These are phyloP conservation scores for Solanum chilense DNA, from an alignment of 257 asterid genomes.

Conservation along the genomic window DNA sequence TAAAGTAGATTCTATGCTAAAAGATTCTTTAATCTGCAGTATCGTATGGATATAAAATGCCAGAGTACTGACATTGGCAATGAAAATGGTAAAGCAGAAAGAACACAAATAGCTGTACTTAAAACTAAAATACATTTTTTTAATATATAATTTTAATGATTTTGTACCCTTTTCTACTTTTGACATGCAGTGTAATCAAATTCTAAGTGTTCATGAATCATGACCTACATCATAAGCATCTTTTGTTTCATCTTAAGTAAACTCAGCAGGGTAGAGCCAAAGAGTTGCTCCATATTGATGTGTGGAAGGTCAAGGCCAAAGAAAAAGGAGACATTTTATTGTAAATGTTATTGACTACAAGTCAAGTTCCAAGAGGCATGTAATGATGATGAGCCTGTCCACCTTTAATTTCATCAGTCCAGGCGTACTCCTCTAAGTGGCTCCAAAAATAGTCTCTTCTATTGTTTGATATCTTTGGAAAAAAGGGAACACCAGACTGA, in stretches of 20 bases:
- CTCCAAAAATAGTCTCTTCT: background rate
- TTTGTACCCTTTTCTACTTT: background rate
- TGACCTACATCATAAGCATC: background rate
- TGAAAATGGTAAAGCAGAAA: background rate
- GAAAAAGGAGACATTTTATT: background rate
- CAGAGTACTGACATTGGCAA: background rate
- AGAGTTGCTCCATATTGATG: background rate
- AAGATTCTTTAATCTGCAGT: background rate
- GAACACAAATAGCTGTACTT: background rate
- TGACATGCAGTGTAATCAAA: background rate
- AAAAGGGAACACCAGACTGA: background rate
- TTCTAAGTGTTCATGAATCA: background rate
- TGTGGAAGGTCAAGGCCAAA: background rate
- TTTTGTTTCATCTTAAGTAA: background rate
- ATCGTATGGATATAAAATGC: background rate
- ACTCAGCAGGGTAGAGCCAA: background rate
- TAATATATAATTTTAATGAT: background rate
- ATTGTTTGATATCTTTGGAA: background rate
- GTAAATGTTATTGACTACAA: background rate
- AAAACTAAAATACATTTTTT: background rate
- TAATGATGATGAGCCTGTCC: background rate
- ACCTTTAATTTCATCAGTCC: background rate
- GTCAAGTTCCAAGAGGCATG: background rate
- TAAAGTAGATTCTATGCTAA: background rate
- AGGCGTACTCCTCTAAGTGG: background rate